These are phyloP conservation scores for Yamadazyma trypodendri DNA, from an alignment of 1,139 yeast genomes.

Conservation along the genomic window DNA sequence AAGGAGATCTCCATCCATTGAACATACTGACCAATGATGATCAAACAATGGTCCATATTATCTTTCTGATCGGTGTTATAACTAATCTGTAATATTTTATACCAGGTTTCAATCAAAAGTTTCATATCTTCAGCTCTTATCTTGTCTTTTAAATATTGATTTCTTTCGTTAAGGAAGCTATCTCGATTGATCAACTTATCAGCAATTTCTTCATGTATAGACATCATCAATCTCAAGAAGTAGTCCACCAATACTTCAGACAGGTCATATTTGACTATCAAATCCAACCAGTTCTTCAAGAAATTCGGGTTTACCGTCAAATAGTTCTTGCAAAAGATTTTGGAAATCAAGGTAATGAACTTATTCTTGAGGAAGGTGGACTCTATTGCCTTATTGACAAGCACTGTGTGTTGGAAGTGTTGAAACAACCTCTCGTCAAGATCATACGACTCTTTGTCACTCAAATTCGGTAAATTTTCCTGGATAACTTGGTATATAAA, in stretches of 20 bases:
- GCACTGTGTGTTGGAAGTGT: constrained; percentile 23
- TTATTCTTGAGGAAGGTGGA: constrained; percentile 74
- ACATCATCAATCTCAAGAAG: constrained; percentile 68
- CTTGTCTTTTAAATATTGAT: constrained; percentile 72
- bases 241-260: constrained; percentile 60
- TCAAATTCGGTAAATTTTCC: constrained; percentile 54
- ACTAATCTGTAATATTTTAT: constrained; percentile 45
- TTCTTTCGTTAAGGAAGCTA: constrained; percentile 60
- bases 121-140: constrained; percentile 77
- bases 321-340: constrained; percentile 68
- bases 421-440: constrained; percentile 43
- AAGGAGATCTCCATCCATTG: constrained; percentile 93
- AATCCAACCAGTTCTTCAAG: constrained; percentile 59
- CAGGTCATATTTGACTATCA: constrained; percentile 17
- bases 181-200: constrained; percentile 81
- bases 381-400: constrained; percentile 38
- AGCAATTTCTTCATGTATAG: constrained; percentile 89
- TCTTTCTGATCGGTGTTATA: constrained; percentile 29
- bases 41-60: constrained; percentile 58
- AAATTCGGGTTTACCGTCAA: constrained; percentile 61
- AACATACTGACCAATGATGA: constrained; percentile 79
- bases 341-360: constrained; percentile 70
- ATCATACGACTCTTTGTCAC: constrained; percentile 43
- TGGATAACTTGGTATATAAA: constrained; percentile 81
- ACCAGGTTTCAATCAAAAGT: constrained; percentile 69